Conservation (phyloP, 768 basidiomycete genomes). For the Russula olivacea region DNA sequence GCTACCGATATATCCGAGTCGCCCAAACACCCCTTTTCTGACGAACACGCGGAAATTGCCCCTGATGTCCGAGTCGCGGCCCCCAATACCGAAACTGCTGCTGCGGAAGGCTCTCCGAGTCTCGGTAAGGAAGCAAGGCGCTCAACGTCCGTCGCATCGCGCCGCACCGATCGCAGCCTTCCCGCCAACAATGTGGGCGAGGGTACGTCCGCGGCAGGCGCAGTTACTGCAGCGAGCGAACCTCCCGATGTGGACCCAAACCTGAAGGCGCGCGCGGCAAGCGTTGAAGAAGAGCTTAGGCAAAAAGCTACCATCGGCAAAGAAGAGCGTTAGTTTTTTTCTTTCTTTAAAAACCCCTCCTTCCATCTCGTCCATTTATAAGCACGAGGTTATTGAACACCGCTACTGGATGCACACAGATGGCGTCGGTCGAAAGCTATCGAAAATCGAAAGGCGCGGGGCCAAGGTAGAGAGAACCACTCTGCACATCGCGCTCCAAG, state of each 20-base stretch:
- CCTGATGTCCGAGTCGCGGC: not conserved
- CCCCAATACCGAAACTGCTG: not conserved
- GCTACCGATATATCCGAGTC: not conserved
- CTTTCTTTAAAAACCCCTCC: conserved; percentile 12
- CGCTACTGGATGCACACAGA: conserved; percentile 31
- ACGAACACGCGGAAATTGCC: too few species aligned
- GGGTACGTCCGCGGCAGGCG: conserved; percentile 47
- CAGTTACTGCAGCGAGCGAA: conserved; percentile 45
- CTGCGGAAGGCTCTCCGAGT: not conserved
- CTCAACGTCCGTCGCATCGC: conserved; percentile 3
- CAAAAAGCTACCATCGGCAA: conserved; percentile 46
- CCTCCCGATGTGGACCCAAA: conserved; percentile 37
- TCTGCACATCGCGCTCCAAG: conserved; percentile 52
- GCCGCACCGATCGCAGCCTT: not conserved
- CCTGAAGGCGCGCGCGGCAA: conserved; percentile 36
- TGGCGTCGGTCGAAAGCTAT: conserved; percentile 53
- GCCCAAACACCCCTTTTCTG: not conserved
- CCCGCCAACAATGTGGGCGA: conserved; percentile 21
- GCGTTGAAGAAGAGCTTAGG: conserved; percentile 45
- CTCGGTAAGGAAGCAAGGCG: not conserved
- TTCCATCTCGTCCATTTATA: not conserved
- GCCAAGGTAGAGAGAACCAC: conserved; percentile 62
- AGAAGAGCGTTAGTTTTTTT: conserved; percentile 42
- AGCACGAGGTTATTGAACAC: not conserved
- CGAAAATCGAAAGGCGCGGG: conserved; percentile 66